Evolutionary conservation across 768 basidiomycete species (phyloP), one percentile per base, ranked within the genome.

Genomic region (Zangia roseola): DNA sequence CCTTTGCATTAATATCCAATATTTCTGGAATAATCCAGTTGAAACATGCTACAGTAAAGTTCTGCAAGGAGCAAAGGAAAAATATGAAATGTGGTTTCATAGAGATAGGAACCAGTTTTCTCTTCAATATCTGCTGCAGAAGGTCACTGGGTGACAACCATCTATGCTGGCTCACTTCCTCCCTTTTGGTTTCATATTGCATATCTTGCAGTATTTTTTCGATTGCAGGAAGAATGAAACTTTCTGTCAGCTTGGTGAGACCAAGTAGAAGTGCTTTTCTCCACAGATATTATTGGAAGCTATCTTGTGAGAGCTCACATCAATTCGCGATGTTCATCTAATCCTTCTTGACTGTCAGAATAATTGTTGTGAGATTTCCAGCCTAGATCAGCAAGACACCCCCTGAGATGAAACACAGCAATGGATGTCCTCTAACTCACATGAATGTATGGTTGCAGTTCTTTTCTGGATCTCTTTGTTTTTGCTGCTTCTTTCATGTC

Each of bases 281-380:
- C 46, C 50, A 55, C 3, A 45, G 50, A 25, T 52, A 41, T n/a
- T 44, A 47, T 6, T 45, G 6, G 26, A 47, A 55, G 43, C 54
- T 55, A 3, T 3, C 10, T 14, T 54, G n/a, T 4, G 51, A 4
- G 2, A 50, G 30, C 0, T 34, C 41, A 4, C 36, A 51, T 1
- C 2, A 1, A 16, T 16, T 14, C 1, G 30, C 19, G 5, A 43
- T 43, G 2, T 43, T 20, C 12, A 6, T 31, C 36, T 20, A 37
- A 7, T 37, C 19, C 12, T 37, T 37, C 0, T 10, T 3, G 6
- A 41, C 8, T 2, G 0, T 4, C 4, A 41, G 25, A 2, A 41
- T 19, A 10, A 30, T 41, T 30, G 7, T 19, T n/a, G 40, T 17
- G 1, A 41, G n/a, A n/a, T n/a, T n/a, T n/a, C n/a, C n/a, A n/a